Conservation (phyloP, 2,329 filamentous ascomycete genomes). For the Emergomyces africanus region DNA sequence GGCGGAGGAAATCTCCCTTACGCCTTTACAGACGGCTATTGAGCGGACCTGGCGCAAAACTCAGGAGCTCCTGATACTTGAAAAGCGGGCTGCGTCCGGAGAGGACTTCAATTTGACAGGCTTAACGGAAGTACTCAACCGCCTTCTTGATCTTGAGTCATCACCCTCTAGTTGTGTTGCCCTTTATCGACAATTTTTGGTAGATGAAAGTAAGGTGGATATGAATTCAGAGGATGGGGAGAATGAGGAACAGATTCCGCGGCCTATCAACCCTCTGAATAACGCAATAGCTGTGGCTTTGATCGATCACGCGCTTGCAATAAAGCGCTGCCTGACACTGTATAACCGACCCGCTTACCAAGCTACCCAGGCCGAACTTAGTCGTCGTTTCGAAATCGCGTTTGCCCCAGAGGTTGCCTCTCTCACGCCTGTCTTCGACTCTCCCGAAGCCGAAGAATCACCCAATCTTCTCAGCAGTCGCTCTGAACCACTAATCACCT, state of each 20-base stretch:
- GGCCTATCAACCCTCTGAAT: constrained; percentile 45
- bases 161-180: constrained; percentile 64
- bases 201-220: constrained; percentile 27
- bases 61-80: constrained; percentile 63
- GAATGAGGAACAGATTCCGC: constrained; percentile 37
- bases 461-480: constrained; percentile 33
- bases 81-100: constrained; percentile 59
- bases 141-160: constrained; percentile 65
- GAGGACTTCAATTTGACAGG: constrained; percentile 57
- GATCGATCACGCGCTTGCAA: constrained; percentile 75
- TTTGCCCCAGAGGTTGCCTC: constrained; percentile 53
- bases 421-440: constrained; percentile 35
- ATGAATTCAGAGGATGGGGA: constrained; percentile 25
- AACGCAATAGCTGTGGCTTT: constrained; percentile 73
- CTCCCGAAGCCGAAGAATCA: constrained; percentile 17
- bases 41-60: constrained; percentile 88
- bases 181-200: constrained; percentile 62
- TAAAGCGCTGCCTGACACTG: constrained; percentile 65
- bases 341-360: constrained; percentile 50
- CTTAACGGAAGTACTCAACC: constrained; percentile 61
- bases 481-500: constrained; percentile 17
- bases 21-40: constrained; percentile 72
- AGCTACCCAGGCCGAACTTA: constrained; percentile 27
- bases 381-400: constrained; percentile 25
- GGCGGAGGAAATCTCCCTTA: constrained; percentile 52